Evolutionary conservation across 768 basidiomycete species (phyloP).

Genomic region (Glaciozyma martinii): DNA sequence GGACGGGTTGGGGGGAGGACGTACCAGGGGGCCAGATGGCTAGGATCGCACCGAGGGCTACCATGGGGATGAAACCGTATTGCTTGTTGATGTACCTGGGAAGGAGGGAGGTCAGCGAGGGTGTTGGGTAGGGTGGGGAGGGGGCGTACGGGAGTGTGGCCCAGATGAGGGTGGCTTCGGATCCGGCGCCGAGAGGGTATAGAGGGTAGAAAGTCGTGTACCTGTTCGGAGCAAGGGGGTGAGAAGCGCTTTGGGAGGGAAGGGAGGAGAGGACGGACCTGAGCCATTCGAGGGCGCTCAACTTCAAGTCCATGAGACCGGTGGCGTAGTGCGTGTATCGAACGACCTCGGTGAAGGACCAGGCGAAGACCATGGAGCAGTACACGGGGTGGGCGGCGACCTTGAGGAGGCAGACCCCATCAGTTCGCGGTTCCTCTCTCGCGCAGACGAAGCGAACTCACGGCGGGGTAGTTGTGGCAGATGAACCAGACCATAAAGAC

Average conservation of each 20-base stretch:
- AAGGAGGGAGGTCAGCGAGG: background rate
- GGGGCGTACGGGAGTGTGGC: constrained; percentile 54
- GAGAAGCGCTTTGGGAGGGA: background rate
- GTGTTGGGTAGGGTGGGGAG: constrained; percentile 16
- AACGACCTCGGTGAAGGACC: constrained; percentile 83
- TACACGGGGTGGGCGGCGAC: constrained; percentile 66
- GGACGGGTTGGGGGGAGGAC: constrained; percentile 33
- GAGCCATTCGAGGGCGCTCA: constrained; percentile 40
- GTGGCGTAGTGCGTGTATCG: constrained; percentile 82
- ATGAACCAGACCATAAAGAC: constrained; percentile 82
- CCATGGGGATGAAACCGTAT: constrained; percentile 27
- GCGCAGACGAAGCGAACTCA: constrained; percentile 42
- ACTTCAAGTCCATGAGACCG: constrained; percentile 52
- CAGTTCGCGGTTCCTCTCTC: background rate
- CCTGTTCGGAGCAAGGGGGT: constrained; percentile 46
- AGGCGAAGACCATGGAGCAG: constrained; percentile 83
- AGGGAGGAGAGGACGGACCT: constrained; percentile 31
- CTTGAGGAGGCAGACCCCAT: constrained; percentile 11
- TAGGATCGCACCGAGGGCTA: constrained; percentile 48
- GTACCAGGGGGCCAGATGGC: constrained; percentile 81
- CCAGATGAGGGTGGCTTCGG: constrained; percentile 77
- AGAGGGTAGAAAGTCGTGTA: constrained; percentile 89
- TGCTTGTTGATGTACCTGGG: too few relatives aligned
- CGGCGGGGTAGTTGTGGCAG: constrained; percentile 54
- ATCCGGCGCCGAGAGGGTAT: constrained; percentile 86